A percentile compares a stretch with the other conserved stretches of the same genome.
These are phyloP conservation scores for Stereocaulon alpinum DNA, from an alignment of 495 filamentous ascomycete genomes.

Conservation along the genomic window DNA sequence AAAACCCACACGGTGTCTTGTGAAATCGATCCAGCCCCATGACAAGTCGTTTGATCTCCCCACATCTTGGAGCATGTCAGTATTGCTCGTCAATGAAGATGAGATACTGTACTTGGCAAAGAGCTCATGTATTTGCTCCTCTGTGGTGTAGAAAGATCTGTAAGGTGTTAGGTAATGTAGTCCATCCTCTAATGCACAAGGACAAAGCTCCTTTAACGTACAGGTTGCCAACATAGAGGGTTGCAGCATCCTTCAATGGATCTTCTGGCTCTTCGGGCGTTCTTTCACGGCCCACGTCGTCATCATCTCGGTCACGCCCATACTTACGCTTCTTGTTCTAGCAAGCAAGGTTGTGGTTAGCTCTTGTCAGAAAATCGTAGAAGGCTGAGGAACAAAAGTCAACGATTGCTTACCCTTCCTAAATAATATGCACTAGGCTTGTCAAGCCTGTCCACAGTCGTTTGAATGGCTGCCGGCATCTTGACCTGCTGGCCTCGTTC, in stretches of 20 bases:
- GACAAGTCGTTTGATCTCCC: conserved; percentile 94
- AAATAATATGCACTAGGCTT: conserved; percentile 81
- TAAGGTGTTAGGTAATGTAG: conserved; percentile 26
- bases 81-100: neutral
- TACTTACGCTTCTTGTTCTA: conserved; percentile 61
- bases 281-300: conserved; percentile 42
- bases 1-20: conserved; percentile 98
- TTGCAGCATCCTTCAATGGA: conserved; percentile 75
- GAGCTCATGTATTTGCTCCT: conserved; percentile 97
- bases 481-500: neutral
- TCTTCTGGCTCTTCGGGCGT: conserved; percentile 51
- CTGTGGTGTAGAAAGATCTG: conserved; percentile 99
- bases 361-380: neutral
- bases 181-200: neutral
- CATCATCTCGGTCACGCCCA: conserved; percentile 43
- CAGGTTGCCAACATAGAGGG: conserved; percentile 96
- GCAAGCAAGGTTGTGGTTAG: neutral
- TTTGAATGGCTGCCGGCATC: conserved; percentile 30
- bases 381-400: neutral
- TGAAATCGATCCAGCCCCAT: conserved; percentile 95
- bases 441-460: conserved; percentile 79
- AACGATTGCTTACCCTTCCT: conserved; percentile 49
- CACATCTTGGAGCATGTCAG: conserved; percentile 46
- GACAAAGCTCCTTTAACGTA: conserved; percentile 36
- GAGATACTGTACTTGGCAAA: conserved; percentile 60